Percentiles rank a stretch among this genome's conserved stretches.
Evolutionary conservation across 2,329 filamentous ascomycete species (phyloP).

Genomic region (Harringtonia aguacate): DNA sequence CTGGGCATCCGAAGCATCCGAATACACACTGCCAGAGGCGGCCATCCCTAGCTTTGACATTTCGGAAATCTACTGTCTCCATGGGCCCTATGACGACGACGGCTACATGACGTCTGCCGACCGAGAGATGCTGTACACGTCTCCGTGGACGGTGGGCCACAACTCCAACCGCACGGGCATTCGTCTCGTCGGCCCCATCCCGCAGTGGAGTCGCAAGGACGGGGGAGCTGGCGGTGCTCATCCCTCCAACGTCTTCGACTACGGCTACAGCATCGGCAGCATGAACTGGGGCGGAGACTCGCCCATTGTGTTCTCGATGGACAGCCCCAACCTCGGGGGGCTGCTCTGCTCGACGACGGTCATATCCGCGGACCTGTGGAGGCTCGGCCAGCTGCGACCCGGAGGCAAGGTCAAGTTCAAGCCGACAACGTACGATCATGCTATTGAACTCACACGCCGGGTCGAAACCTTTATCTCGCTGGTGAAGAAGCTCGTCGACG

Average conservation of each 20-base stretch:
- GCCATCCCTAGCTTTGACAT: no score
- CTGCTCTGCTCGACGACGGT: conserved; percentile 20
- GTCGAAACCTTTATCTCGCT: background rate
- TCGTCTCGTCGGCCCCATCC: conserved; percentile 2
- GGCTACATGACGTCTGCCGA: conserved; percentile 18
- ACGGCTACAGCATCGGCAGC: conserved; percentile 12
- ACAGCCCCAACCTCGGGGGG: conserved; percentile 22
- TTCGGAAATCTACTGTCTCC: no score
- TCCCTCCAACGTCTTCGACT: conserved; percentile 5
- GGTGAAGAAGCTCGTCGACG: no score
- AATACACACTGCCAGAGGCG: no score
- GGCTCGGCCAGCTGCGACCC: conserved; percentile 22
- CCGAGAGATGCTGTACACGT: background rate
- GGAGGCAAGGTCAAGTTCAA: conserved; percentile 12
- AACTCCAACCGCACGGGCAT: conserved; percentile 4
- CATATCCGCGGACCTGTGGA: conserved; percentile 23
- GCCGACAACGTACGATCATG: background rate
- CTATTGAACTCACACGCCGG: background rate
- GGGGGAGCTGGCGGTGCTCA: conserved; percentile 7
- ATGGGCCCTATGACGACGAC: conserved; percentile 21
- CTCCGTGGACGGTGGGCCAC: conserved; percentile 3
- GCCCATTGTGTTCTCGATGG: conserved; percentile 21
- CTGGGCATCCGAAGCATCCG: no score
- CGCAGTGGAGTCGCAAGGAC: conserved; percentile 1
- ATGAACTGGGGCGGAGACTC: conserved; percentile 25